Conservation (phyloP, 1,284 basidiomycete species). For the Cutaneotrichosporon sp. region DNA sequence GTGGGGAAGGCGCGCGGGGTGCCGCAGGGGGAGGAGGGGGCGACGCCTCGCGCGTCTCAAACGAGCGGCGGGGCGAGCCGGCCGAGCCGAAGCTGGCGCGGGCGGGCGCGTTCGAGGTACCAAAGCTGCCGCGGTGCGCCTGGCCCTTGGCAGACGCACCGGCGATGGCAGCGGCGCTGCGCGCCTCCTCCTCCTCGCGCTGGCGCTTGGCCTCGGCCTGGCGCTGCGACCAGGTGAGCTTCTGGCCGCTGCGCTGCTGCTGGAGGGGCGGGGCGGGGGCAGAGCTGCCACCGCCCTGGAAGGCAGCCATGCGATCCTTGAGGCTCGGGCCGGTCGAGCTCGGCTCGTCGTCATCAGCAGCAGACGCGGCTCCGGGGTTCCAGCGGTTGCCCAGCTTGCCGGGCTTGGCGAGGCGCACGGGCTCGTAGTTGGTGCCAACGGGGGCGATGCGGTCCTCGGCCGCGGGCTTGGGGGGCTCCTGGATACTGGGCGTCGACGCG, state of each 20-base stretch:
- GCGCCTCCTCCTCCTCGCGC: conserved; percentile 73
- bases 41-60: conserved; percentile 16
- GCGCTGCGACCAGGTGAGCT: conserved; percentile 86
- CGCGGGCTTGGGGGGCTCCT: conserved; percentile 62
- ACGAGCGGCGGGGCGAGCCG: conserved; percentile 12
- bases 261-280: conserved; percentile 17
- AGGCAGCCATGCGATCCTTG: conserved; percentile 49
- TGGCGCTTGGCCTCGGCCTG: conserved; percentile 85
- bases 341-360: conserved; percentile 41
- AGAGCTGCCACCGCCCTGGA: conserved; percentile 34
- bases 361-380: conserved; percentile 55
- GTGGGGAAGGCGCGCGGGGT: conserved; percentile 22
- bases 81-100: not conserved
- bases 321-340: conserved; percentile 31
- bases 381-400: conserved; percentile 80
- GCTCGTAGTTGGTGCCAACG: conserved; percentile 81
- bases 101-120: conserved; percentile 16
- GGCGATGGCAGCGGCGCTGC: conserved; percentile 61
- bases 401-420: conserved; percentile 78
- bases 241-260: conserved; percentile 58
- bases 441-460: conserved; percentile 78
- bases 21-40: conserved; percentile 16
- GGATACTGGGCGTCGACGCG: conserved; percentile 36
- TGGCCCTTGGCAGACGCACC: conserved; percentile 34
- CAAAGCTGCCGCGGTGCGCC: conserved; percentile 11